Conservation (phyloP, 2,329 filamentous ascomycete species). For the Trichoderma koningiopsis region DNA sequence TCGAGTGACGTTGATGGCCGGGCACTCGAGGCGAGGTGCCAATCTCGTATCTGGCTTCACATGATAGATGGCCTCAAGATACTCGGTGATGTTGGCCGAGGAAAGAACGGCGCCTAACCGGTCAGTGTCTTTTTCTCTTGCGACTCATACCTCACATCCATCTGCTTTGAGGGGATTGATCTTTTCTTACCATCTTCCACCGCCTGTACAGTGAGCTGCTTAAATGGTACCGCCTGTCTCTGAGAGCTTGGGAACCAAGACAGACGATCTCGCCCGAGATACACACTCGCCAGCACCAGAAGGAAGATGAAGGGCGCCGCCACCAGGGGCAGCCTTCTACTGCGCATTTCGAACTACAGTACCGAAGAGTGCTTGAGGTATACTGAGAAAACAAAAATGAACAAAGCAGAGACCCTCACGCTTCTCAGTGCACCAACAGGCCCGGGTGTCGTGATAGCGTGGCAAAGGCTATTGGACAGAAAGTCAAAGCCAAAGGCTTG, state of each 20-base stretch:
- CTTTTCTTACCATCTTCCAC: conserved; percentile 11
- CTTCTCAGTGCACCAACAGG: neutral
- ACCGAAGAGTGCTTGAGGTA: neutral
- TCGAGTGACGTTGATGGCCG: conserved; percentile 27
- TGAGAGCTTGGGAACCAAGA: neutral
- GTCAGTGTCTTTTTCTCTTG: neutral
- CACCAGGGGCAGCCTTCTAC: conserved; percentile 14
- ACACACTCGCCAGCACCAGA: conserved; percentile 22
- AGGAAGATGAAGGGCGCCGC: conserved; percentile 18
- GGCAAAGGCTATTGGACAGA: neutral
- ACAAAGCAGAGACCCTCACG: neutral
- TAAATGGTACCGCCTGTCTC: neutral
- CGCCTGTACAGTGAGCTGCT: neutral
- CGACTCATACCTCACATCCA: neutral
- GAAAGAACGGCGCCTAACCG: conserved; percentile 11
- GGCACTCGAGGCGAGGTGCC: conserved; percentile 33
- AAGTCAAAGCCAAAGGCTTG: neutral
- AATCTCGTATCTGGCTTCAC: conserved; percentile 25
- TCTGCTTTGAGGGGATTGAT: neutral
- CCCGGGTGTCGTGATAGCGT: neutral
- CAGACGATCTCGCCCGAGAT: conserved; percentile 17
- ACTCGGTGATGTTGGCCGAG: conserved; percentile 26
- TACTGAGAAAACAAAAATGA: neutral
- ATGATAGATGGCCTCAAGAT: conserved; percentile 34
- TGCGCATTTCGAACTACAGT: conserved; percentile 7